Conservation (phyloP, 2,329 filamentous ascomycete species). For the Zasmidium angulare region DNA sequence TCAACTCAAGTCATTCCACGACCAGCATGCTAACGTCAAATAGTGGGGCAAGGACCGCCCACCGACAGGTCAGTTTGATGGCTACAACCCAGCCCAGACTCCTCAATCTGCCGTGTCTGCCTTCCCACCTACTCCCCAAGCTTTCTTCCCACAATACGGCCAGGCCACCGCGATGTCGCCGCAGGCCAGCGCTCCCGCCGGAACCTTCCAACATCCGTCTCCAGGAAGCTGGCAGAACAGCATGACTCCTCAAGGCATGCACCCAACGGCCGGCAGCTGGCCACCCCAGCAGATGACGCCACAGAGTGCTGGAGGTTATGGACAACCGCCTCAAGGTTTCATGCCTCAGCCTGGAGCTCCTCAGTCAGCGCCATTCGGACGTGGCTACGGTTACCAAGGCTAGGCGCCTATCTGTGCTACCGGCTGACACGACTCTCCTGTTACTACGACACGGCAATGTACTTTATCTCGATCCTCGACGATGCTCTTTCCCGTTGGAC, state of each 20-base stretch:
- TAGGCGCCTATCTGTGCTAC: slow-evolving; percentile 34
- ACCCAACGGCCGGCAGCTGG: slow-evolving; percentile 42
- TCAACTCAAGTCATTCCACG: neutral
- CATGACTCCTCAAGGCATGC: slow-evolving; percentile 43
- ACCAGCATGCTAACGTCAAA: slow-evolving; percentile 32
- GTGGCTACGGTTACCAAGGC: slow-evolving; percentile 62
- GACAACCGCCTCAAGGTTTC: slow-evolving; percentile 51
- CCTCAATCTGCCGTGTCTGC: slow-evolving; percentile 62
- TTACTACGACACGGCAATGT: neutral
- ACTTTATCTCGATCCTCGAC: neutral
- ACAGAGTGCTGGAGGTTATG: slow-evolving; percentile 77
- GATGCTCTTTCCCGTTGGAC: neutral
- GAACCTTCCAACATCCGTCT: slow-evolving; percentile 66
- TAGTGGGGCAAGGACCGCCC: slow-evolving; percentile 99
- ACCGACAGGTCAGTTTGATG: slow-evolving; percentile 77
- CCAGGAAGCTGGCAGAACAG: slow-evolving; percentile 57
- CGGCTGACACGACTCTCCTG: slow-evolving; percentile 1
- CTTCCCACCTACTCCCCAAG: slow-evolving; percentile 71
- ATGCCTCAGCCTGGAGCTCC: slow-evolving; percentile 49
- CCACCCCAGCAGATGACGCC: slow-evolving; percentile 44
- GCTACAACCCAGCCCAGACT: slow-evolving; percentile 73
- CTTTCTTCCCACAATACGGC: slow-evolving; percentile 92
- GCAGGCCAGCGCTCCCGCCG: slow-evolving; percentile 43
- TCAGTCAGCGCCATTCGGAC: slow-evolving; percentile 40
- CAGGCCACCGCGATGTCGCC: slow-evolving; percentile 67